Evolutionary conservation across 1,284 basidiomycete species (phyloP), one percentile per base, ranked within the genome.

Genomic region (Papiliotrema nemorosa): DNA sequence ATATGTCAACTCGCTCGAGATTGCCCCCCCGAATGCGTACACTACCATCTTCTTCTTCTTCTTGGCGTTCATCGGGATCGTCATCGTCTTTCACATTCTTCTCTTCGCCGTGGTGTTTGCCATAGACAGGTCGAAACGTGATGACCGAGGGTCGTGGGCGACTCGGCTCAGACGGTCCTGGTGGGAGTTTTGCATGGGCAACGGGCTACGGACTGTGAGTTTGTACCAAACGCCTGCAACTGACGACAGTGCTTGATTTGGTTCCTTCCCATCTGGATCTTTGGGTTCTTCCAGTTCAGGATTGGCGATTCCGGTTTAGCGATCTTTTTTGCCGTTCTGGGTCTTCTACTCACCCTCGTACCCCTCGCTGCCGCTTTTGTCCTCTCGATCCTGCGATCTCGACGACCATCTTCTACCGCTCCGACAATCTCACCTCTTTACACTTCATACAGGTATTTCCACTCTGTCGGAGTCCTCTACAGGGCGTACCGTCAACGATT

Each of bases 211-310:
- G 20, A 33, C 73, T 44, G 72, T 73, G 41, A 58, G 73, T 60
- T 3, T 13, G 33, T 9, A 31, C 7, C 2, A 14, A 20, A 16
- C 2, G 18, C 3, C 4, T 47, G 31, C 38, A 16, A 24, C 42
- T 41, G 37, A 29, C 33, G 25, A 5, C 63, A 89, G 84, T 82
- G 78, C 21, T 69, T 91, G 22, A 73, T 87, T 44, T 76, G 80
- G 31, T 77, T 84, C 55, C 76, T 82, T 43, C 91, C 91, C 7
- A 75, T 90, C 49, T 74, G 83, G 58, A 81, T 87, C 52, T 89
- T 94, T 63, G 77, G 81, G 6, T 82, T 94, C 66, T 90, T 86
- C 73, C 90, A 94, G 69, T 94, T 90, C 88, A 87, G 85, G 0
- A 78, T 94, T 52, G 79, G 73, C 24, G 89, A 93, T 70, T 91